Evolutionary conservation across 805 yeast genomes (phyloP), one percentile per base, ranked within the genome.

Genomic region (Candida mattraensis): DNA sequence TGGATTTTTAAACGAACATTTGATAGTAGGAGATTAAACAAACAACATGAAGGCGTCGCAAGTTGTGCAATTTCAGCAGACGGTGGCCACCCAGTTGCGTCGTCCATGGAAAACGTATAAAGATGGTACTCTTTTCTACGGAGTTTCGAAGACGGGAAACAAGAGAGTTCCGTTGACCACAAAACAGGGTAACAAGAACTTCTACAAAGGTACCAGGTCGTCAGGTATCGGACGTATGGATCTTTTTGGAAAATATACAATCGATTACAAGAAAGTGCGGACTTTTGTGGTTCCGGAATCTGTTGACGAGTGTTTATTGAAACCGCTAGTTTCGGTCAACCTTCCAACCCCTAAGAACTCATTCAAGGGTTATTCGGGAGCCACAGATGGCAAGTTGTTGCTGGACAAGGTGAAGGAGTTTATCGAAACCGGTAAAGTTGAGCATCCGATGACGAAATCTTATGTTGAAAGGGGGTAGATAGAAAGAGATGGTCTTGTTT

Each of bases 171-270:
- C 95, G 5, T 67, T 91, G 51, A 83, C 96, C 15, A 83, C 96
- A 15, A 93, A 93, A 54, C 87, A 87, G 58, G 98, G 99, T 54
- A 91, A 93, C 65, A 88, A 89, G 68, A 82, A 85, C 51, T 85
- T 72, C 66, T 93, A 93, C 67, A 93, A 93, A 62, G 99, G 99
- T 69, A 93, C 98, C 15, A 77, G 97, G 40, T 86, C 99, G 5
- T 76, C 95, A 3, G 97, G 97, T 61, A 78, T 87, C 44, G 99
- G 99, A 58, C 71, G 69, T 35, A 78, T 82, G 56, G 83, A 93
- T 35, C 68, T 71, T 22, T 72, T 70, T 42, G 97, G 95, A 35
- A 74, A 76, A 15, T 93, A 87, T 61, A 67, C 76, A 5, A 75
- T 93, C 43, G 74, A 86, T 64, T 91, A 95, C 87, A 62, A 64